Percentiles rank a stretch among this genome's conserved stretches.
Evolutionary conservation across 306 rosid species (phyloP).

Genomic region (Abrus precatorius): DNA sequence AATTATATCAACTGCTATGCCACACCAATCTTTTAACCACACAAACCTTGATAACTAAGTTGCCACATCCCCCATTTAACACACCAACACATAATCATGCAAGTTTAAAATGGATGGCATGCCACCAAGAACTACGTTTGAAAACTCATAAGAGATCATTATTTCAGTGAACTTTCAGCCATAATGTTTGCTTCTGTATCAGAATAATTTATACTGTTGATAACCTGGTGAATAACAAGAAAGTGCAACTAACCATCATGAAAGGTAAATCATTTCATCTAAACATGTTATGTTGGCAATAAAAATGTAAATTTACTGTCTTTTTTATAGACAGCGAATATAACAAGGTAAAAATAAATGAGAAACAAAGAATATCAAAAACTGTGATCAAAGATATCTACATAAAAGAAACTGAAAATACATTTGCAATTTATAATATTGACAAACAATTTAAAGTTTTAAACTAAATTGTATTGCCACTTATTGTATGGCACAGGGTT

Average conservation of each 20-base stretch:
- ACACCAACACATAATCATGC: not conserved
- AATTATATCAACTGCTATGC: not conserved
- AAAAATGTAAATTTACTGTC: constrained; percentile 14
- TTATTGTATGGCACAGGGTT: constrained; percentile 54
- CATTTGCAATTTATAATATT: constrained; percentile 53
- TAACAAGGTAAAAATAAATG: constrained; percentile 34
- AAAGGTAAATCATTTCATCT: constrained; percentile 16
- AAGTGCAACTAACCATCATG: constrained; percentile 50
- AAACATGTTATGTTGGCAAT: constrained; percentile 39
- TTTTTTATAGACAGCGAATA: constrained; percentile 28
- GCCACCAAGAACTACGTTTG: constrained; percentile 38
- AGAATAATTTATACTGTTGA: constrained; percentile 32
- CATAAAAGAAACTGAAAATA: constrained; percentile 42
- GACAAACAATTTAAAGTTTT: constrained; percentile 41
- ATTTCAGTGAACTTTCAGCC: constrained; percentile 41
- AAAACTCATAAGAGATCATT: constrained; percentile 29
- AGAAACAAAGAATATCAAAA: constrained; percentile 36
- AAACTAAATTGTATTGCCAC: constrained; percentile 53
- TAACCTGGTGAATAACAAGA: constrained; percentile 50
- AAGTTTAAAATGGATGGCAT: constrained; percentile 35
- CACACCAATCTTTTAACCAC: not conserved
- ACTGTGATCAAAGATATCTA: constrained; percentile 45
- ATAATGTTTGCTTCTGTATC: constrained; percentile 37
- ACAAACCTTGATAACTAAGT: constrained; percentile 24
- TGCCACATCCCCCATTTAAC: constrained; percentile 20